Evolutionary conservation across 2,329 filamentous ascomycete species (phyloP).

Genomic region (Fusarium lyarnte): DNA sequence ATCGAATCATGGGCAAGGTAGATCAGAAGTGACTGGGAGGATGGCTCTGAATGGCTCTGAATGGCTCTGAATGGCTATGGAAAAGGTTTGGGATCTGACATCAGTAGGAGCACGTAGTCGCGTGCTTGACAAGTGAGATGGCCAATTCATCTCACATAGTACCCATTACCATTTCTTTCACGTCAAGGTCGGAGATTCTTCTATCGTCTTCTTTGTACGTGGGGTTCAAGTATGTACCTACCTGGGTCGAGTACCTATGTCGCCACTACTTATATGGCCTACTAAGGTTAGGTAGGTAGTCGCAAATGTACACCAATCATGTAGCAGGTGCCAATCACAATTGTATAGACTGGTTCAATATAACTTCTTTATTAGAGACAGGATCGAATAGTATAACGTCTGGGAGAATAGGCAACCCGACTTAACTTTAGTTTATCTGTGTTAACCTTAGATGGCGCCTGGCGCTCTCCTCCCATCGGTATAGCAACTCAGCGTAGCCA

Average conservation of each 20-base stretch:
- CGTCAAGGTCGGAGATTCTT: neutral
- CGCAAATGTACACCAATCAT: neutral
- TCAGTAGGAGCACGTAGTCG: conserved; percentile 17
- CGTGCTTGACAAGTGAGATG: conserved; percentile 16
- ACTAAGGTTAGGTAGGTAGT: too few species aligned
- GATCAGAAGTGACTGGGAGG: neutral
- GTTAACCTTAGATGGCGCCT: neutral
- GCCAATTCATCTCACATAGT: neutral
- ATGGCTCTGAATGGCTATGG: neutral
- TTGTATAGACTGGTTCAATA: neutral
- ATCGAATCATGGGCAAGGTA: neutral
- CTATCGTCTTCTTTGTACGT: neutral
- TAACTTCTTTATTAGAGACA: neutral
- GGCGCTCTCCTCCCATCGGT: neutral
- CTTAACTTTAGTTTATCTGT: neutral
- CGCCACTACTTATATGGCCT: neutral
- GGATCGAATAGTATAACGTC: neutral
- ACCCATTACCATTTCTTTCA: conserved; percentile 5
- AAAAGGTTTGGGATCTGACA: neutral
- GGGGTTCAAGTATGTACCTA: neutral
- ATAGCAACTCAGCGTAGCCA: neutral
- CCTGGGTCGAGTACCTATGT: too few species aligned
- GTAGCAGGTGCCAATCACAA: neutral
- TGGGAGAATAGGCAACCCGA: neutral
- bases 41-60: neutral